These are phyloP conservation scores for Isoetes engelmannii DNA, from an alignment of 83 land plant genomes.

Conservation along the genomic window DNA sequence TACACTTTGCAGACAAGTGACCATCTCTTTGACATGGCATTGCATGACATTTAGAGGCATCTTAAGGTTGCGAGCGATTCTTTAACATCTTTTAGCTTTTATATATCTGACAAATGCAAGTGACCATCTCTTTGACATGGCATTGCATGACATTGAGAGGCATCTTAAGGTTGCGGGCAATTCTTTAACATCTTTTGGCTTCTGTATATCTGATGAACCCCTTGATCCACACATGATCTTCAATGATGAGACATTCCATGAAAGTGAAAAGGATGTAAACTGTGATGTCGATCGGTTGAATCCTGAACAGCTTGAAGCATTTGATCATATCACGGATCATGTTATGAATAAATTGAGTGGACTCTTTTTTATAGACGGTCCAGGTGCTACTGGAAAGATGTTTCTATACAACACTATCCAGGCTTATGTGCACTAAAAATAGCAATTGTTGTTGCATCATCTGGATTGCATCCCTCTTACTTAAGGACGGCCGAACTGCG, in stretches of 20 bases:
- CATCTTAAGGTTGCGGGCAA: too few relatives aligned
- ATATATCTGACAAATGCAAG: too few relatives aligned
- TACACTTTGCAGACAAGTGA: too few relatives aligned
- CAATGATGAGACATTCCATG: neutral
- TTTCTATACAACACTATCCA: conserved; percentile 16
- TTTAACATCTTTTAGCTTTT: too few relatives aligned
- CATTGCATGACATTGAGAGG: too few relatives aligned
- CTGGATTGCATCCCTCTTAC: conserved; percentile 19
- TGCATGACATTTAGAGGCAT: too few relatives aligned
- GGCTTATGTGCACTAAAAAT: neutral
- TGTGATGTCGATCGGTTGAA: neutral
- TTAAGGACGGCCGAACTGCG: conserved; percentile 12
- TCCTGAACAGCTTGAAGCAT: neutral
- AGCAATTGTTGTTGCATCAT: conserved; percentile 18
- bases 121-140: too few relatives aligned
- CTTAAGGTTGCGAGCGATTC: too few relatives aligned
- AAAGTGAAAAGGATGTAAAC: neutral
- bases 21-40: too few relatives aligned
- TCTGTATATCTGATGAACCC: neutral
- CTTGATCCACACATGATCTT: neutral
- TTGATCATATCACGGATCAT: neutral
- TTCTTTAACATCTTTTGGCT: too few relatives aligned
- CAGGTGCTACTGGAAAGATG: conserved; percentile 24
- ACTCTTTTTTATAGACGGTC: conserved; percentile 29
- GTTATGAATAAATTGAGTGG: neutral